These are phyloP conservation scores for Agaricus blazei DNA, from an alignment of 768 basidiomycete species.

Conservation along the genomic window DNA sequence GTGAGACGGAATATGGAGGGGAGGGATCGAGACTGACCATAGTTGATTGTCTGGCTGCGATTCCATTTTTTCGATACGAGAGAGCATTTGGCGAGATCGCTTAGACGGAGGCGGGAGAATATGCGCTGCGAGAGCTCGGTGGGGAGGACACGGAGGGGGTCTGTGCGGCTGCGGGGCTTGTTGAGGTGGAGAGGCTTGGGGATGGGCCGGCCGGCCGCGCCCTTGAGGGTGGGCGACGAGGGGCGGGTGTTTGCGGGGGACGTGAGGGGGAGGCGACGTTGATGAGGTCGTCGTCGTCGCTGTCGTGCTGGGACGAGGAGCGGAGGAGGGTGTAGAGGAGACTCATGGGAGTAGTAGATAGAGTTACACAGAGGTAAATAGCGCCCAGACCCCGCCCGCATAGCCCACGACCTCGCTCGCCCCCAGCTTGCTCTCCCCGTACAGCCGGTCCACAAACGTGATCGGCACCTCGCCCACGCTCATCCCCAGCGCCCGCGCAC, in stretches of 20 bases:
- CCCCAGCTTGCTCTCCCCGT: conserved; percentile 89
- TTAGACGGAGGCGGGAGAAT: conserved; percentile 56
- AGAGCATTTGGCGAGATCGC: conserved; percentile 72
- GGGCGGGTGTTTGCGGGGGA: conserved; percentile 66
- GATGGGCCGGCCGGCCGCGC: conserved; percentile 34
- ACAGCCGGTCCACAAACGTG: conserved; percentile 91
- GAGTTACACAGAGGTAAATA: conserved; percentile 67
- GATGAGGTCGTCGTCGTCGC: conserved; percentile 64
- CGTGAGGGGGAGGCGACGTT: conserved; percentile 65
- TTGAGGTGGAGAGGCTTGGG: conserved; percentile 41
- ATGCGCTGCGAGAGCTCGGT: conserved; percentile 80
- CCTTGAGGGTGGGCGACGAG: conserved; percentile 40
- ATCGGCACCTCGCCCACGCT: conserved; percentile 89
- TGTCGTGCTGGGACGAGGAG: conserved; percentile 38
- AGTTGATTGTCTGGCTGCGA: conserved; percentile 86
- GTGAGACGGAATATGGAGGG: background rate
- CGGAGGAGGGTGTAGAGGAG: conserved; percentile 68
- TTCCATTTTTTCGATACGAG: conserved; percentile 84
- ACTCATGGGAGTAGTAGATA: conserved; percentile 38
- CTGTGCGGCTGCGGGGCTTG: conserved; percentile 28
- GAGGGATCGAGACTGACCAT: conserved; percentile 47
- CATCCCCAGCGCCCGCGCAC: conserved; percentile 80
- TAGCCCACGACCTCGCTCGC: conserved; percentile 87
- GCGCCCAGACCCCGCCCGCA: conserved; percentile 75
- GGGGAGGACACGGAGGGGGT: conserved; percentile 68